Evolutionary conservation across 305 asterid genomes (phyloP), one percentile per base, ranked within the genome.

Genomic region (Solanum hybrid): DNA sequence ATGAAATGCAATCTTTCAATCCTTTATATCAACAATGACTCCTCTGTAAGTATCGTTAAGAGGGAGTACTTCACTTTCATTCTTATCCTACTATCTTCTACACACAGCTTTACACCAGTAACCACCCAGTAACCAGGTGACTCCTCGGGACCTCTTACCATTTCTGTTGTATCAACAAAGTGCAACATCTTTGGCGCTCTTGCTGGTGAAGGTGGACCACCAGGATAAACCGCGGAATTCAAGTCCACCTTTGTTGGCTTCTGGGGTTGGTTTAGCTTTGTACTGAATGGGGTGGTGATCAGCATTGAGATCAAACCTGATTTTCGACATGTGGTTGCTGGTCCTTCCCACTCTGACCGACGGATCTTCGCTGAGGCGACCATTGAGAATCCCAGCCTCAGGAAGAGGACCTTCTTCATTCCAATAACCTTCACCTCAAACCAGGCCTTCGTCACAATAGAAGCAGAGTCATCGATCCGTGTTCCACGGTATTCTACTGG

Each of bases 51-150:
- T 87, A 97, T 96, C 87, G 98, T 97, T 91, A 97, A 89, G 90
- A 97, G 90, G 0, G 99, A 95, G 89, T 95, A 97, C 37, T 97
- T 96, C 91, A 94, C 98, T 75, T 95, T 95, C 73, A 95, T 87
- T 77, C 97, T 88, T 78, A 97, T 95, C 96, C 93, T 95, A 76
- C 98, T 95, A 45, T 89, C 90, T 91, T 96, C 99, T 2, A 95
- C 98, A 36, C 98, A 95, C 5, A 97, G 95, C 90, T 96, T 97
- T 10, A 95, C 99, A 1, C 99, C 99, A 1, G 97, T 96, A 22
- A 94, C 97, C 90, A 95, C 98, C 99, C 99, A 97, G 81, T 96
- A 95, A 39, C 99, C 99, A 1, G 99, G 99, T 1, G 94, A 84
- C 91, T 95, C 96, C 91, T 95, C 99, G 0, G 99, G 98, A 3